These are phyloP conservation scores for Epichloe brachyelytri DNA, from an alignment of 2,329 filamentous ascomycete genomes.

Conservation along the genomic window DNA sequence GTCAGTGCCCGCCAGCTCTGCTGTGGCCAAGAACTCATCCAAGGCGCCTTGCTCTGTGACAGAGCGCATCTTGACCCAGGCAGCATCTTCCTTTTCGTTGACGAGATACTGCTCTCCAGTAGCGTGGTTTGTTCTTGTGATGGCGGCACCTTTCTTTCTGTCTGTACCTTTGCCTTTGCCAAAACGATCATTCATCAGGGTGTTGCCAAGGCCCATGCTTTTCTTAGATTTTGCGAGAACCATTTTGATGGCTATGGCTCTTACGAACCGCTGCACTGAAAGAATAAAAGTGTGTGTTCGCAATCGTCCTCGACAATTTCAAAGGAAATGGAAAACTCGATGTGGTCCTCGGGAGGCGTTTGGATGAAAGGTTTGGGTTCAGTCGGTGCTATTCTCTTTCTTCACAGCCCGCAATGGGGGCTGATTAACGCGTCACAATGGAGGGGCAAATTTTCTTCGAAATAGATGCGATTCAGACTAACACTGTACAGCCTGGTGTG, in stretches of 20 bases:
- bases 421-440: constrained; percentile 29
- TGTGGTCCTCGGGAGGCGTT: not conserved
- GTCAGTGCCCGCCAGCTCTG: constrained; percentile 93
- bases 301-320: not conserved
- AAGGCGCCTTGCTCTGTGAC: constrained; percentile 94
- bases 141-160: constrained; percentile 53
- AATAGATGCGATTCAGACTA: constrained; percentile 6
- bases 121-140: constrained; percentile 59
- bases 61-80: constrained; percentile 99
- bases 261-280: not conserved
- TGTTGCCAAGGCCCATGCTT: constrained; percentile 85
- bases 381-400: not conserved
- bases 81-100: constrained; percentile 78
- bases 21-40: constrained; percentile 92
- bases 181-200: constrained; percentile 97
- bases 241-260: constrained; percentile 28
- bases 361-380: not conserved
- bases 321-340: not conserved
- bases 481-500: constrained; percentile 14
- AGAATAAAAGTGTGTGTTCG: not conserved
- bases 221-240: constrained; percentile 81
- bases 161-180: constrained; percentile 80
- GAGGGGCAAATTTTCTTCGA: constrained; percentile 36
- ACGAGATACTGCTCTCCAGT: constrained; percentile 87
- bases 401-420: constrained; percentile 4